Evolutionary conservation across 108 stramenopile species (phyloP).

Genomic region (Nitzschia sp.): DNA sequence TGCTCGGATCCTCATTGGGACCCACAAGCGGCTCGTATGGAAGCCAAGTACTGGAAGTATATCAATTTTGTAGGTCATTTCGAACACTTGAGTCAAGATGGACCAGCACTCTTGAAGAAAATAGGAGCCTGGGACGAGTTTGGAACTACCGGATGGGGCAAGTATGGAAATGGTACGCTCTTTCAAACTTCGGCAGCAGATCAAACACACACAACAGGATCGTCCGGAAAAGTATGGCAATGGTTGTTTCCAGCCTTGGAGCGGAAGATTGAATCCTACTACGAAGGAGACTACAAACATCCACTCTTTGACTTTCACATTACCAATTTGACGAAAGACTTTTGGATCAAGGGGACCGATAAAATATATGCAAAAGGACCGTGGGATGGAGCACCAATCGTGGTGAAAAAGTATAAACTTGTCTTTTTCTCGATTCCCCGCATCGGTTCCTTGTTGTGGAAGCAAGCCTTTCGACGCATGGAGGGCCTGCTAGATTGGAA

Average conservation of each 20-base stretch:
- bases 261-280: conserved; percentile 39
- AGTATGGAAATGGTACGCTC: conserved; percentile 34
- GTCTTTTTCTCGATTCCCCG: conserved; percentile 54
- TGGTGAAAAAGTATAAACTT: conserved; percentile 44
- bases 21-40: conserved; percentile 42
- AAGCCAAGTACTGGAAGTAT: conserved; percentile 51
- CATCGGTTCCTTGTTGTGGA: conserved; percentile 41
- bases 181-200: conserved; percentile 13
- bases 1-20: conserved; percentile 55
- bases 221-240: conserved; percentile 25
- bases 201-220: conserved; percentile 31
- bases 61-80: conserved; percentile 53
- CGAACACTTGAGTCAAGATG: conserved; percentile 42
- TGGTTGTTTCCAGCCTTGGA: conserved; percentile 38
- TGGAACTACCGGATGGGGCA: conserved; percentile 46
- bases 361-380: conserved; percentile 12
- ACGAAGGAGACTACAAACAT: conserved; percentile 34
- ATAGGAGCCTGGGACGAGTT: conserved; percentile 52
- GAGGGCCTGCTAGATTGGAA: conserved; percentile 36
- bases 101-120: conserved; percentile 30
- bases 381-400: conserved; percentile 52
- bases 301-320: conserved; percentile 33
- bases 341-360: conserved; percentile 17
- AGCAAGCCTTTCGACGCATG: conserved; percentile 61
- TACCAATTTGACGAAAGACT: conserved; percentile 19